Conservation (phyloP, 805 yeast species). For the Wickerhamiella domercqiae region DNA sequence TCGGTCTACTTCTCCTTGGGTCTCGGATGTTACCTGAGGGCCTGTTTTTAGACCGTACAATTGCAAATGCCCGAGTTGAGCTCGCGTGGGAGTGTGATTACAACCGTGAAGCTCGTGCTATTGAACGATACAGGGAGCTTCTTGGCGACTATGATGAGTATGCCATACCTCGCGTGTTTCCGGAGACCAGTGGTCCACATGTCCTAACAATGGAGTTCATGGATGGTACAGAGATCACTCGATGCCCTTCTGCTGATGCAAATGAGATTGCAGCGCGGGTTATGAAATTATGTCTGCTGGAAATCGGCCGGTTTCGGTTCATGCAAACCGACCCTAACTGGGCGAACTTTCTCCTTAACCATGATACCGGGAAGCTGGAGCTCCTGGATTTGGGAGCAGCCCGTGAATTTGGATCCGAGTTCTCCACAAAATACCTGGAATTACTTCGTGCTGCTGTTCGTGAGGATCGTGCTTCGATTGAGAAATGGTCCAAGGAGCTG, state of each 20-base stretch:
- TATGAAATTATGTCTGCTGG: slow-evolving; percentile 74
- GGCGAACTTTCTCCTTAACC: slow-evolving; percentile 89
- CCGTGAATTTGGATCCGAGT: slow-evolving; percentile 54
- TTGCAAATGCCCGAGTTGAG: slow-evolving; percentile 85
- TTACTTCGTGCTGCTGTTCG: slow-evolving; percentile 61
- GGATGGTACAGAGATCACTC: slow-evolving; percentile 69
- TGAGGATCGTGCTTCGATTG: slow-evolving; percentile 49
- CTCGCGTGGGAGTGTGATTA: slow-evolving; percentile 97
- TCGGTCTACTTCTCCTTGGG: slow-evolving; percentile 69
- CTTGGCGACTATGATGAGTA: slow-evolving; percentile 48
- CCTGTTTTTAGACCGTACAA: slow-evolving; percentile 74
- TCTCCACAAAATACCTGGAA: slow-evolving; percentile 51
- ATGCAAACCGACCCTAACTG: slow-evolving; percentile 99
- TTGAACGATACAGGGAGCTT: slow-evolving; percentile 51
- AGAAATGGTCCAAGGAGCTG: slow-evolving; percentile 47
- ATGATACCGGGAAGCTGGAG: slow-evolving; percentile 56
- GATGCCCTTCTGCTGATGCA: slow-evolving; percentile 17
- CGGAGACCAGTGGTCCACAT: slow-evolving; percentile 61
- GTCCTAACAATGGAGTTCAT: slow-evolving; percentile 81
- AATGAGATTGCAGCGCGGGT: slow-evolving; percentile 53
- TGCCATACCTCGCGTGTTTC: slow-evolving; percentile 67
- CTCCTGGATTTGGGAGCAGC: slow-evolving; percentile 93
- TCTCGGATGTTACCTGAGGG: slow-evolving; percentile 82
- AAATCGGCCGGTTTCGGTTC: slow-evolving; percentile 67
- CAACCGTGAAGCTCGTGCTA: slow-evolving; percentile 66